Evolutionary conservation across 768 basidiomycete species (phyloP).

Genomic region (Pleurotus tuoliensis): DNA sequence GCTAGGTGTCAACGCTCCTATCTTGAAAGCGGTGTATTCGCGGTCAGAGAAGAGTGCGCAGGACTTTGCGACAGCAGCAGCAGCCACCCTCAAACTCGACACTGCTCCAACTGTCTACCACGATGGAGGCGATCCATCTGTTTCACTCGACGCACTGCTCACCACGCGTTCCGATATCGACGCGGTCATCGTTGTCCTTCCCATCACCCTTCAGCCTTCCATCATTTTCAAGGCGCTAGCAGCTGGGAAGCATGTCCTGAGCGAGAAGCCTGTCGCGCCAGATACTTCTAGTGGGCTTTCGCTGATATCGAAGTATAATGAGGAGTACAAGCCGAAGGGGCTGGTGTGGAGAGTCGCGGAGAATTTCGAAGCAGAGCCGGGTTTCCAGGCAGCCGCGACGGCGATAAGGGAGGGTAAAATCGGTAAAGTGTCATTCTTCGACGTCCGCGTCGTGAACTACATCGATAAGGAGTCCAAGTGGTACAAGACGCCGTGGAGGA

Average conservation of each 20-base stretch:
- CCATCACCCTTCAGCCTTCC: conserved; percentile 70
- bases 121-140: conserved; percentile 38
- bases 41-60: conserved; percentile 61
- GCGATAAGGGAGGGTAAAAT: conserved; percentile 58
- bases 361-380: conserved; percentile 71
- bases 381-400: conserved; percentile 40
- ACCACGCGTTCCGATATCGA: conserved; percentile 57
- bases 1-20: conserved; percentile 39
- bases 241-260: conserved; percentile 84
- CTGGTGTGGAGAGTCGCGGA: conserved; percentile 81
- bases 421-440: conserved; percentile 70
- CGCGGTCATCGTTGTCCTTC: conserved; percentile 73
- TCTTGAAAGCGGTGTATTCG: conserved; percentile 73
- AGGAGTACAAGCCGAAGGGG: conserved; percentile 59
- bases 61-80: conserved; percentile 47
- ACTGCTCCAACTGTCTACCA: conserved; percentile 49
- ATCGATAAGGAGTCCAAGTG: conserved; percentile 65
- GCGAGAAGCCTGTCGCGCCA: conserved; percentile 83
- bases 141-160: conserved; percentile 60
- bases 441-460: conserved; percentile 44
- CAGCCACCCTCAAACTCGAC: conserved; percentile 33
- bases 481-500: conserved; percentile 83
- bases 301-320: conserved; percentile 66
- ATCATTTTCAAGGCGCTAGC: conserved; percentile 59
- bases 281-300: conserved; percentile 60